Conservation (phyloP, 768 basidiomycete species). For the Dendrothele bispora region DNA sequence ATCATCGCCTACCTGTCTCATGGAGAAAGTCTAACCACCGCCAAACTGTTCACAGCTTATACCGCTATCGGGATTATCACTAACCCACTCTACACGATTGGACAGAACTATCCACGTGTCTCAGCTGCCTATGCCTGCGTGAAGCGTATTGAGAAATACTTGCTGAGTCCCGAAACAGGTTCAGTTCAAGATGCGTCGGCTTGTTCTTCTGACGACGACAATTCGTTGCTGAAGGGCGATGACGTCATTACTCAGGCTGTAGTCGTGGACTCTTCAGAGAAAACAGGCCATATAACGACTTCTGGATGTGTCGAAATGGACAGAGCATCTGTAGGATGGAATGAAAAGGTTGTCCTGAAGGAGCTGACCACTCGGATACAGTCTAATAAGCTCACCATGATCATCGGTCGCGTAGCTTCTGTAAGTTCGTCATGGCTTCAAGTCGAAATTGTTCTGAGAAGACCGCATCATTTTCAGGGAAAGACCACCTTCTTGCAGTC, state of each 20-base stretch:
- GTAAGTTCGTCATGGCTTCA: neutral
- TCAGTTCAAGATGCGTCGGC: too few species aligned
- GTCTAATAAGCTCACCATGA: constrained; percentile 7
- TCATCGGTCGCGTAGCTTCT: constrained; percentile 13
- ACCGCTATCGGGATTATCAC: constrained; percentile 12
- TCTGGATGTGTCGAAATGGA: neutral
- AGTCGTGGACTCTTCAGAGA: too few species aligned
- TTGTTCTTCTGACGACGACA: too few species aligned
- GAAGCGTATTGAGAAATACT: constrained; percentile 11
- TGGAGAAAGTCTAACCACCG: constrained; percentile 8
- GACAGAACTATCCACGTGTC: constrained; percentile 11
- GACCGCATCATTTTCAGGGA: too few species aligned
- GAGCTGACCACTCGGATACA: constrained; percentile 5
- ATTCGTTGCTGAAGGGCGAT: too few species aligned
- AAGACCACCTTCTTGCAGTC: constrained; percentile 10
- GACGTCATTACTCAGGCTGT: too few species aligned
- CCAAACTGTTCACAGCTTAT: constrained; percentile 14
- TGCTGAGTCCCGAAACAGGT: constrained; percentile 6
- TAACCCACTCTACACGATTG: constrained; percentile 8
- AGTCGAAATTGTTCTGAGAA: neutral
- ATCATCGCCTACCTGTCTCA: constrained; percentile 10
- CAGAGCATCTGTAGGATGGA: constrained; percentile 8
- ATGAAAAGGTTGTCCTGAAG: constrained; percentile 6
- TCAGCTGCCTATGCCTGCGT: constrained; percentile 12
- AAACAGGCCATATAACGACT: too few species aligned